These are phyloP conservation scores for Talaromyces borbonicus DNA, from an alignment of 495 filamentous ascomycete genomes.

Conservation along the genomic window DNA sequence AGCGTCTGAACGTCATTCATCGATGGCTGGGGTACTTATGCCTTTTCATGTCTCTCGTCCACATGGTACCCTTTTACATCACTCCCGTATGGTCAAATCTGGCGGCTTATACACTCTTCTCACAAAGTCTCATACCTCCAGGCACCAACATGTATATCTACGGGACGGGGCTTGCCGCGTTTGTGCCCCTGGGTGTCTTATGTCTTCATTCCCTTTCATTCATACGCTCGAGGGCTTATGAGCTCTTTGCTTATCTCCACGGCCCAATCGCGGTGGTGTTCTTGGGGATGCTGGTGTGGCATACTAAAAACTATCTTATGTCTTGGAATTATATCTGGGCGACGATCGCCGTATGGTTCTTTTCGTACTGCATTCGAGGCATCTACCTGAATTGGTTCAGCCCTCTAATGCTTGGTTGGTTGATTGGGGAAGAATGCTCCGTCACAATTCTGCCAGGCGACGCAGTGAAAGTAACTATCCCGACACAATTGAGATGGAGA, in stretches of 20 bases:
- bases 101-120: slow-evolving; percentile 55
- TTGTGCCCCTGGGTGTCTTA: slow-evolving; percentile 71
- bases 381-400: slow-evolving; percentile 80
- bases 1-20: slow-evolving; percentile 86
- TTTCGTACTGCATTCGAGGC: slow-evolving; percentile 54
- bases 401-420: slow-evolving; percentile 65
- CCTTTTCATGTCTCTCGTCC: slow-evolving; percentile 70
- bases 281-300: slow-evolving; percentile 86
- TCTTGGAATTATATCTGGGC: slow-evolving; percentile 88
- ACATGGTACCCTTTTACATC: slow-evolving; percentile 83
- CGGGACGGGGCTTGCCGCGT: slow-evolving; percentile 78
- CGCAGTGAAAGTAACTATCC: slow-evolving; percentile 85
- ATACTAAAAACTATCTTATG: slow-evolving; percentile 82
- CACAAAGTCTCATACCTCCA: slow-evolving; percentile 50
- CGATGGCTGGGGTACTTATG: slow-evolving; percentile 87
- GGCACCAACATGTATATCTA: slow-evolving; percentile 53
- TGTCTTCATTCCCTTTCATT: slow-evolving; percentile 75
- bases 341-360: slow-evolving; percentile 67
- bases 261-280: slow-evolving; percentile 73
- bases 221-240: slow-evolving; percentile 56
- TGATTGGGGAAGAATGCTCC: slow-evolving; percentile 81
- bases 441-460: slow-evolving; percentile 83
- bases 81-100: slow-evolving; percentile 70
- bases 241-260: slow-evolving; percentile 74
- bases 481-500: slow-evolving; percentile 85